Conservation (phyloP, 2,329 filamentous ascomycete genomes). For the Metarhizium robertsii region DNA sequence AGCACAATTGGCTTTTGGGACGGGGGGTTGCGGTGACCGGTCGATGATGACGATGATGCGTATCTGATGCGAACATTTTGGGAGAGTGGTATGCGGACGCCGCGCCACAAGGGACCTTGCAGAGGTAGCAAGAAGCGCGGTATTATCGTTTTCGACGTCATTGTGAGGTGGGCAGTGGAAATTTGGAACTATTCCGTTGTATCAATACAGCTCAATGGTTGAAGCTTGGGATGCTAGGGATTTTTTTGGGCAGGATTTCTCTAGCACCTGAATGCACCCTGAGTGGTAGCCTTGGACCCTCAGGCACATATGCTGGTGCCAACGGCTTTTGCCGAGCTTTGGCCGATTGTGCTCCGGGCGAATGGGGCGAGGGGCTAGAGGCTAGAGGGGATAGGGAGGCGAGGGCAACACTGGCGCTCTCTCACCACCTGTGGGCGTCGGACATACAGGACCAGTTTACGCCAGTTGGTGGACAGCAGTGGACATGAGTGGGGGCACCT, state of each 20-base stretch:
- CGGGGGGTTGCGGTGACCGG: conserved; percentile 1
- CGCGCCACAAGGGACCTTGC: conserved; percentile 46
- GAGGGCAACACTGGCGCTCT: too few species aligned
- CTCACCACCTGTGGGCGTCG: too few species aligned
- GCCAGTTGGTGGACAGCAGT: too few species aligned
- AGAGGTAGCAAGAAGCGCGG: conserved; percentile 61
- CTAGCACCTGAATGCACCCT: too few species aligned
- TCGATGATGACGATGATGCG: conserved; percentile 21
- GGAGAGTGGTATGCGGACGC: conserved; percentile 24
- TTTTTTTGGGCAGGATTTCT: too few species aligned
- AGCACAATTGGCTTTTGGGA: conserved; percentile 57
- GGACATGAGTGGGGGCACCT: background rate
- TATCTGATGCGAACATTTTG: conserved; percentile 27
- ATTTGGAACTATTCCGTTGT: background rate
- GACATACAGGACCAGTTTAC: too few species aligned
- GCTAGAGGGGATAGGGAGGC: too few species aligned
- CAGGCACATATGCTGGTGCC: background rate
- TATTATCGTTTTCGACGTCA: conserved; percentile 45
- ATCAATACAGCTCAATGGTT: background rate
- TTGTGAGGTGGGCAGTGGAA: conserved; percentile 11
- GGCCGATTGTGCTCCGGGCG: background rate
- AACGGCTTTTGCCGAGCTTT: conserved; percentile 11
- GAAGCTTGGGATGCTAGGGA: background rate
- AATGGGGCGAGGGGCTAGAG: background rate
- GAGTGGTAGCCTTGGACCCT: conserved; percentile 4